phyloP scores from a whole-genome alignment of 2,329 filamentous ascomycete species.

The Didymella exigua region DNA sequence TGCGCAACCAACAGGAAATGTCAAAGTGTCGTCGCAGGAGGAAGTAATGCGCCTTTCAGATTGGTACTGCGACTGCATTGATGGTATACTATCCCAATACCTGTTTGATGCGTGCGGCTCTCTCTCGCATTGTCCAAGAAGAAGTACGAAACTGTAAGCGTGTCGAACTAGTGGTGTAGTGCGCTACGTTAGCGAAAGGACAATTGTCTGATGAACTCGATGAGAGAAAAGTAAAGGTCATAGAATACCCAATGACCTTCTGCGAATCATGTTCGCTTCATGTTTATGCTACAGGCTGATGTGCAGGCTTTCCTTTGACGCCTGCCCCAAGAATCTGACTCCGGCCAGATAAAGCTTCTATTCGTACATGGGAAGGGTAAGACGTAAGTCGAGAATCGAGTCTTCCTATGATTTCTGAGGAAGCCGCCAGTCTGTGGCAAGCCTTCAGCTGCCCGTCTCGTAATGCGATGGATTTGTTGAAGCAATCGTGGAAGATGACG shows the following conservation, averaged over 20 bases:
- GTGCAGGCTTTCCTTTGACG: neutral
- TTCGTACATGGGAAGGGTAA: constrained; percentile 23
- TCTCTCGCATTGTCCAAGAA: constrained; percentile 3
- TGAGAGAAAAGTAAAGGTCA: neutral
- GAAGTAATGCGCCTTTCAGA: neutral
- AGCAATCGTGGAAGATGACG: neutral
- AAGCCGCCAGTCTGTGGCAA: neutral
- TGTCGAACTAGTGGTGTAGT: constrained; percentile 13
- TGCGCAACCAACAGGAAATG: neutral
- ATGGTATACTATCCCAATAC: neutral
- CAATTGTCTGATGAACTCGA: neutral
- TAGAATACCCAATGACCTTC: neutral
- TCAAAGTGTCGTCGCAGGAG: neutral
- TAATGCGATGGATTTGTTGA: neutral
- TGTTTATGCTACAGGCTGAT: constrained; percentile 3
- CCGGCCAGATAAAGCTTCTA: constrained; percentile 7
- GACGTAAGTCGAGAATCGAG: neutral
- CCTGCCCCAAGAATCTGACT: neutral
- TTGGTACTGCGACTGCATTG: neutral
- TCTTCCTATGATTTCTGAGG: neutral
- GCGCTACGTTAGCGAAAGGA: constrained; percentile 5
- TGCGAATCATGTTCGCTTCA: neutral
- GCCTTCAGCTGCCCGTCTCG: neutral
- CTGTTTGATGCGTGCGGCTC: neutral
- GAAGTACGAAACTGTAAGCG: constrained; percentile 20